These are phyloP conservation scores for Yamadazyma ubonensis DNA, from an alignment of 805 yeast species.

Conservation along the genomic window DNA sequence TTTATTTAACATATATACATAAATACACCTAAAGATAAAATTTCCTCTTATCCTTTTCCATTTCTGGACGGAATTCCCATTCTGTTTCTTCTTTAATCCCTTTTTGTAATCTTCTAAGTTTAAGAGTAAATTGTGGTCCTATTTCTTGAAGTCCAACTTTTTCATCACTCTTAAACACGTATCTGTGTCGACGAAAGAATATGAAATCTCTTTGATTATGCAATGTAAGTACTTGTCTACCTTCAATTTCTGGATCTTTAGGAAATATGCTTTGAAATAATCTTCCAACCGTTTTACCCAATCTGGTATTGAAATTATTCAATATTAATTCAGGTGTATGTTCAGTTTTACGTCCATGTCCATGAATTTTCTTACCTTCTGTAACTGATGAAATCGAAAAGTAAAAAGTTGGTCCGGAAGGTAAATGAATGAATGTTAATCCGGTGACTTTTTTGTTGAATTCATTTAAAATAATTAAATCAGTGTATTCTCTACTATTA, in stretches of 20 bases:
- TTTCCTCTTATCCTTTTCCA: constrained; percentile 95
- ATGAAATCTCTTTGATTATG: constrained; percentile 96
- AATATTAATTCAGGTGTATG: constrained; percentile 90
- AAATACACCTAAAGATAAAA: constrained; percentile 59
- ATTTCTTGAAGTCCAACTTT: constrained; percentile 92
- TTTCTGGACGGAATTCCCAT: constrained; percentile 95
- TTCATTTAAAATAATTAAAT: constrained; percentile 85
- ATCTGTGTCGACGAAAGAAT: constrained; percentile 93
- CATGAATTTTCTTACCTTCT: constrained; percentile 71
- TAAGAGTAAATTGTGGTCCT: constrained; percentile 94
- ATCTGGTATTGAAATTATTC: constrained; percentile 87
- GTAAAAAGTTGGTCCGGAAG: constrained; percentile 93
- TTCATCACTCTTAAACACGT: constrained; percentile 84
- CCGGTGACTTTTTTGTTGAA: constrained; percentile 93
- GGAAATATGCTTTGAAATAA: constrained; percentile 92
- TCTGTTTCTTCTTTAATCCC: constrained; percentile 90
- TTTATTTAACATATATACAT: neutral
- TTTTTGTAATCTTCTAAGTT: constrained; percentile 82
- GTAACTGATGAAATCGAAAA: constrained; percentile 78
- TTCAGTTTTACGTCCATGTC: constrained; percentile 88
- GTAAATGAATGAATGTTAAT: constrained; percentile 87
- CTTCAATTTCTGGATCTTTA: constrained; percentile 88
- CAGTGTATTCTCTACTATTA: constrained; percentile 80
- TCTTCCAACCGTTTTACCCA: constrained; percentile 92
- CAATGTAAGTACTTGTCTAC: constrained; percentile 91